Conservation (phyloP, 805 yeast genomes). For the Pichia ethanolica region DNA sequence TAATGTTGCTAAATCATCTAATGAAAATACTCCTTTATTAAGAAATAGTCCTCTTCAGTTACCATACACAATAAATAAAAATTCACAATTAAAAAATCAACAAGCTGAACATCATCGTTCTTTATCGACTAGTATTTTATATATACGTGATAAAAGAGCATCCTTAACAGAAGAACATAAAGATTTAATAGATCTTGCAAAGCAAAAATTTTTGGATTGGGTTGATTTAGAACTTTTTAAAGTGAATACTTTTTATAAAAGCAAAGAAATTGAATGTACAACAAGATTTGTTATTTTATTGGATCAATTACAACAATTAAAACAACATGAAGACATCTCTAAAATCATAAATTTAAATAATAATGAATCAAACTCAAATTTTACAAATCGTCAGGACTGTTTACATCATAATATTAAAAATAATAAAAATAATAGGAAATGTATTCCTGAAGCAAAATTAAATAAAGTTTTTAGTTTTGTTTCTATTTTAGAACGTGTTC, state of each 20-base stretch:
- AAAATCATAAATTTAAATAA: conserved; percentile 15
- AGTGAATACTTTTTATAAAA: conserved; percentile 53
- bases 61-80: not conserved
- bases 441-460: not conserved
- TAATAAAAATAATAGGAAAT: not conserved
- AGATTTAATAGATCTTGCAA: conserved; percentile 29
- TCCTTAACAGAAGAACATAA: conserved; percentile 17
- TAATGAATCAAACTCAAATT: not conserved
- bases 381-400: not conserved
- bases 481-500: not conserved
- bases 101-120: conserved; percentile 18
- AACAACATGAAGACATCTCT: not conserved
- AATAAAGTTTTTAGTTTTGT: not conserved
- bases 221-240: conserved; percentile 51
- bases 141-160: conserved; percentile 1
- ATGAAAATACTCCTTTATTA: conserved; percentile 1
- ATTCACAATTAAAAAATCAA: too few species aligned
- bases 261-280: conserved; percentile 51
- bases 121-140: conserved; percentile 12
- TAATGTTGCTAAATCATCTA: not conserved
- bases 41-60: not conserved
- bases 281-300: conserved; percentile 54
- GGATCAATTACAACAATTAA: conserved; percentile 57
- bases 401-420: not conserved
- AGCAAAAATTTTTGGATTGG: conserved; percentile 53